Base-by-base conservation (phyloP, 179 eudicot genomes). In the Silene coronaria region DNA sequence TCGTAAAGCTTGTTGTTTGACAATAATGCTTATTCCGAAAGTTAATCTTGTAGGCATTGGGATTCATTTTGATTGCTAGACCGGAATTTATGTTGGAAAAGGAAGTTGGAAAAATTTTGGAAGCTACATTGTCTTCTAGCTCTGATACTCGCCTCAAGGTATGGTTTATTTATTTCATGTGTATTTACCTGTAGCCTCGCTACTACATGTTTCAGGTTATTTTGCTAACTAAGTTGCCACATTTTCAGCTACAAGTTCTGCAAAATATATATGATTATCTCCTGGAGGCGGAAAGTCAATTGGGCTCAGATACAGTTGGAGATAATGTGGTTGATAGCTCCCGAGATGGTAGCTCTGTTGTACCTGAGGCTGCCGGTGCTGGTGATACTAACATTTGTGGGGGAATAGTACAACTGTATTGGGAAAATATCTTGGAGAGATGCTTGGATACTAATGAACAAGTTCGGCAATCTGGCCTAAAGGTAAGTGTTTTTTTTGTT, bases 281-380 rank as follows among this genome's bases (percentile, higher is more conserved):
- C 80, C 88, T 93, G 71, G 99, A 95, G 72, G 93, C 97, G 36
- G 99, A 95, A 83, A 88, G 84, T 75, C 93, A 87, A 83, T 73
- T 95, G 92, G 96, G 81, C 53, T 78, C 86, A 11, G 93, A 88
- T 71, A 83, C 82, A 78, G 82, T 75, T 19, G 86, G 73, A 77
- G 74, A 79, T n/a, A 81, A 84, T 81, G 88, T 77, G 23, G 79
- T 68, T 76, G 67, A 78, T 75, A 48, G 79, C 72, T 34, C 91
- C 8, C 68, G 65, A 72, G 87, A 82, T 74, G 88, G 86, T 80
- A 87, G 85, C 70, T 83, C 85, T 21, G 86, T 72, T 72, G 99
- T 93, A 69, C 97, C 99, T 71, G 95, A 88, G 77, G 99, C 99
- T 86, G 99, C 99, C 24, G 99, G 99, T 84, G 97, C 97, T 32